Percentiles rank a stretch among this genome's conserved stretches.
phyloP scores from a whole-genome alignment of 345 rosid species.

The Hirschfeldia incana region DNA sequence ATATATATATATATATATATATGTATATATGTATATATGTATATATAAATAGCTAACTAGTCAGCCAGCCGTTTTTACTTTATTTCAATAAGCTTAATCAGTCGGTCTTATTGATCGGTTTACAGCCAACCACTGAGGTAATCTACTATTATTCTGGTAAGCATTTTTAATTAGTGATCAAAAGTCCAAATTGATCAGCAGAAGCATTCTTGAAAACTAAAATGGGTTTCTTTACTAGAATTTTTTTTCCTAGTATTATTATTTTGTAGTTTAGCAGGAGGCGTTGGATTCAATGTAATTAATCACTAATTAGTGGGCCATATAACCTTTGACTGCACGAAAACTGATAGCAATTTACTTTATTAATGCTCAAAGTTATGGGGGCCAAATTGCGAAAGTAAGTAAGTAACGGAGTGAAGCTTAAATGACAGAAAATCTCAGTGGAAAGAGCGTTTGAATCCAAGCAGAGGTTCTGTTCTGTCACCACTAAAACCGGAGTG shows the following conservation, averaged over 20 bases:
- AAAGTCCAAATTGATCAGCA: background rate
- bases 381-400: slow-evolving; percentile 4
- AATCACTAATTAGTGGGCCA: slow-evolving; percentile 11
- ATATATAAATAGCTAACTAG: too few species aligned
- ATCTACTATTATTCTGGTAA: background rate
- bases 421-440: background rate
- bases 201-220: background rate
- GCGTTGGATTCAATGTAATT: slow-evolving; percentile 1
- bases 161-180: background rate
- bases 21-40: too few species aligned
- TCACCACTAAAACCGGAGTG: slow-evolving; percentile 76
- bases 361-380: slow-evolving; percentile 10
- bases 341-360: slow-evolving; percentile 10
- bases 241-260: too few species aligned
- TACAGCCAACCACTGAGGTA: background rate
- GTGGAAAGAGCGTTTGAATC: background rate
- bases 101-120: background rate
- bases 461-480: slow-evolving; percentile 63
- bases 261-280: background rate
- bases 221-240: slow-evolving; percentile 3
- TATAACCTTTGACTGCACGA: slow-evolving; percentile 14
- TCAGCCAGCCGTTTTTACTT: background rate
- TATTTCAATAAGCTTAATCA: background rate
- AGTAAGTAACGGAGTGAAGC: background rate
- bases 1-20: too few species aligned